These are phyloP conservation scores for Cyberlindnera japonica DNA, from an alignment of 805 yeast genomes.

Conservation along the genomic window DNA sequence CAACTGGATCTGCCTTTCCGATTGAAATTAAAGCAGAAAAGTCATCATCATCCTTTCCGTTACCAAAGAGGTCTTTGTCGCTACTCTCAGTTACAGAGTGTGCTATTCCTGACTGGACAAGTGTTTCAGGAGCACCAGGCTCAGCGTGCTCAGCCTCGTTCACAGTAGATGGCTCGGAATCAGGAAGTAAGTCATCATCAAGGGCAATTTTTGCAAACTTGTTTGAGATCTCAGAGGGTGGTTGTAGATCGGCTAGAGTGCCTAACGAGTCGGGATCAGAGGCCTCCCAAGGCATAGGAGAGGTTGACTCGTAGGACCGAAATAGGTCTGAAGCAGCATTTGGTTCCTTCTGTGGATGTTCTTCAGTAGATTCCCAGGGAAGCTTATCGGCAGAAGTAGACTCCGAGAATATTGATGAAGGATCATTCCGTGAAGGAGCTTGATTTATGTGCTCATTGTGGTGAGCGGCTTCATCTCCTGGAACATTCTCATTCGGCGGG, in stretches of 20 bases:
- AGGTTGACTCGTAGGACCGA: not conserved
- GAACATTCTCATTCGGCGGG: not conserved
- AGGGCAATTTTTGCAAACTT: slow-evolving; percentile 4
- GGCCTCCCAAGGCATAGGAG: slow-evolving; percentile 2
- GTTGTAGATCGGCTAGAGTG: too few relatives aligned
- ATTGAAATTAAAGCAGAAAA: not conserved
- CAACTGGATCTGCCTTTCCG: not conserved
- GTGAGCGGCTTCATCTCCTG: not conserved
- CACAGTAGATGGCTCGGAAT: not conserved
- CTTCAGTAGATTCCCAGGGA: slow-evolving; percentile 2
- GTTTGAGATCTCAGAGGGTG: not conserved
- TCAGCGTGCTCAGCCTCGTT: too few relatives aligned
- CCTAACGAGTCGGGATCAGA: too few relatives aligned
- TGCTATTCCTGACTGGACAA: too few relatives aligned
- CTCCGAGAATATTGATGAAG: not conserved
- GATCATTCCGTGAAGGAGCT: not conserved
- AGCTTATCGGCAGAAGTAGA: slow-evolving; percentile 1
- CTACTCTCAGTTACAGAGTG: not conserved
- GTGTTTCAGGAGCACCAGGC: too few relatives aligned
- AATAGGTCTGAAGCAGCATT: slow-evolving; percentile 1
- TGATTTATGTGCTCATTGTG: not conserved
- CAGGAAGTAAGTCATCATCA: slow-evolving; percentile 1
- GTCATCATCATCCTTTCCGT: not conserved
- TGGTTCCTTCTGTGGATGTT: not conserved
- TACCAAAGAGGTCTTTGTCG: not conserved